Conservation (phyloP, 2,329 filamentous ascomycete genomes). For the Simplicillium aogashimaense region DNA sequence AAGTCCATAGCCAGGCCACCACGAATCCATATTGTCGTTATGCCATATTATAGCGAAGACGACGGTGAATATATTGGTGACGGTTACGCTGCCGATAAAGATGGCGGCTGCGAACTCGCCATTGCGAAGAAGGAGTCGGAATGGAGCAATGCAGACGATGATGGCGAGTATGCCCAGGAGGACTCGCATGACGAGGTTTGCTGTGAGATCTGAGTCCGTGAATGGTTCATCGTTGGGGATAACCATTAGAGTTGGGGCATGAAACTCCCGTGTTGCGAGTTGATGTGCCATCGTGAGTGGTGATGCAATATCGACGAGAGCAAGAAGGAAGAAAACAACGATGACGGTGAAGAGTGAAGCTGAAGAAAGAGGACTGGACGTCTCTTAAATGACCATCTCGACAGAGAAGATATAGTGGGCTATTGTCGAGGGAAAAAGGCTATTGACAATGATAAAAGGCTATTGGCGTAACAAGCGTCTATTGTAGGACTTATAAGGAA, state of each 20-base stretch:
- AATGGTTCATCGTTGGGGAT: constrained; percentile 12
- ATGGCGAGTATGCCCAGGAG: constrained; percentile 34
- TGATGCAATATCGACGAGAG: constrained; percentile 2
- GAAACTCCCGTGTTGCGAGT: no score
- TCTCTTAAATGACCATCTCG: no score
- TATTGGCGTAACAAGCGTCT: no score
- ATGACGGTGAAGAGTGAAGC: background rate
- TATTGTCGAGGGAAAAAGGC: no score
- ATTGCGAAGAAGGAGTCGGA: constrained; percentile 38
- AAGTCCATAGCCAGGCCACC: constrained; percentile 42
- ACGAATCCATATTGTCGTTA: constrained; percentile 35
- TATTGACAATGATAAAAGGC: no score
- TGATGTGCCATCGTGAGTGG: no score
- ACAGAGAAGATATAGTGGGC: no score
- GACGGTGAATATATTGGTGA: constrained; percentile 37
- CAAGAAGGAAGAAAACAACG: constrained; percentile 7
- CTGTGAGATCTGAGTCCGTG: constrained; percentile 20
- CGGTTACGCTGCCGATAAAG: constrained; percentile 33
- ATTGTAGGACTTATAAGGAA: no score
- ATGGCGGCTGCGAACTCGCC: constrained; percentile 44
- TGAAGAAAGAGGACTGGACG: background rate
- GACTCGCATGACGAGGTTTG: constrained; percentile 40
- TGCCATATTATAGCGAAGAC: constrained; percentile 44
- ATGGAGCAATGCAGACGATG: constrained; percentile 37
- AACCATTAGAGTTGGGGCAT: constrained; percentile 11